phyloP scores from a whole-genome alignment of 768 basidiomycete genomes.

The Pholiota conissans region DNA sequence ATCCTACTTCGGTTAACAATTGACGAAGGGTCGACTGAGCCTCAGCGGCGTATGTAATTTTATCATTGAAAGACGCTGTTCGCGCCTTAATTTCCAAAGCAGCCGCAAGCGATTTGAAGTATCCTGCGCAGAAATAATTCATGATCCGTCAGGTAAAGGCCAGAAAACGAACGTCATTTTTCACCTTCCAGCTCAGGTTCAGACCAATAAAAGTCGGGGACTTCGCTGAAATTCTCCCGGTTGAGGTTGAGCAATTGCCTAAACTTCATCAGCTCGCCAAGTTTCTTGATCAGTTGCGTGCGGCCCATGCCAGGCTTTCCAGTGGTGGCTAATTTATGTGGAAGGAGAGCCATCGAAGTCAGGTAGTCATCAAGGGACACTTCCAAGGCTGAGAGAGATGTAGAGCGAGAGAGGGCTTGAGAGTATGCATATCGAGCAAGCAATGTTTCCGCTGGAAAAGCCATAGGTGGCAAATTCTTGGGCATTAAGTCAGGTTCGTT shows the following conservation, averaged over 20 bases:
- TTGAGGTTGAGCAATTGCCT: slow-evolving; percentile 91
- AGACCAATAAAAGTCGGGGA: slow-evolving; percentile 93
- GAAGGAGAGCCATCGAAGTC: slow-evolving; percentile 77
- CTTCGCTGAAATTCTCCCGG: slow-evolving; percentile 84
- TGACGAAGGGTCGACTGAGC: slow-evolving; percentile 89
- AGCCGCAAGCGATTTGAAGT: slow-evolving; percentile 81
- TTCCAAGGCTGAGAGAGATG: slow-evolving; percentile 85
- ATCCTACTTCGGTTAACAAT: slow-evolving; percentile 76
- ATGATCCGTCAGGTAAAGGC: neutral
- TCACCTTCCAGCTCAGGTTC: slow-evolving; percentile 87
- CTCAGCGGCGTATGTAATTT: slow-evolving; percentile 89
- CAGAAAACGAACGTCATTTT: slow-evolving; percentile 15
- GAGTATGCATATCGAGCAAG: slow-evolving; percentile 91
- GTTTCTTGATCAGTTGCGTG: slow-evolving; percentile 84
- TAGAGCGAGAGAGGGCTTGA: slow-evolving; percentile 88
- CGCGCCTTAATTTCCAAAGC: slow-evolving; percentile 87
- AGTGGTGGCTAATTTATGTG: slow-evolving; percentile 70
- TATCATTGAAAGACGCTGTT: slow-evolving; percentile 83
- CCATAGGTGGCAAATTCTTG: slow-evolving; percentile 47
- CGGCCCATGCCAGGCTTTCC: slow-evolving; percentile 85
- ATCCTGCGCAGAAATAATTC: slow-evolving; percentile 39
- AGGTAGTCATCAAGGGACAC: slow-evolving; percentile 81
- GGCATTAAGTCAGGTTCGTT: slow-evolving; percentile 49
- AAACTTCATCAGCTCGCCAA: slow-evolving; percentile 90
- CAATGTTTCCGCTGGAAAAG: slow-evolving; percentile 68